These are phyloP conservation scores for Sedum album DNA, from an alignment of 164 flowering plant species.

Conservation along the genomic window DNA sequence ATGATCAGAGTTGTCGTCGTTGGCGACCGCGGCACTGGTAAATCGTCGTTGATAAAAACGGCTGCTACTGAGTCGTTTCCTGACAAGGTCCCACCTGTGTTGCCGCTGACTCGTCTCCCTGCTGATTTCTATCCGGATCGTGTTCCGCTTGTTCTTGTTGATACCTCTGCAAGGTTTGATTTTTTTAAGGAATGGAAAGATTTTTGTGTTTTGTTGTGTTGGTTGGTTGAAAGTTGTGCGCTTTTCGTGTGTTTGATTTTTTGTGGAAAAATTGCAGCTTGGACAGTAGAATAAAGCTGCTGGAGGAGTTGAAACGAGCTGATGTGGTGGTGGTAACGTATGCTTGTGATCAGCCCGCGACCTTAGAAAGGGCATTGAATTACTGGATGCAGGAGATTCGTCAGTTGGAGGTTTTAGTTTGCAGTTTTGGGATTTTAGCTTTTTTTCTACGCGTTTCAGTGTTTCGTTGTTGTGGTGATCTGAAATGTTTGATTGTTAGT, in stretches of 20 bases:
- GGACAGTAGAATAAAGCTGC: conserved; percentile 51
- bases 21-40: conserved; percentile 6
- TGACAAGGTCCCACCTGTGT: neutral
- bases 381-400: conserved; percentile 93
- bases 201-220: neutral
- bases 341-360: conserved; percentile 76
- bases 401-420: conserved; percentile 50
- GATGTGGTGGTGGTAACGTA: conserved; percentile 95
- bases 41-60: neutral
- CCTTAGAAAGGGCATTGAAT: conserved; percentile 59
- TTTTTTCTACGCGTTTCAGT: neutral
- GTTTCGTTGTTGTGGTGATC: neutral
- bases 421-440: neutral
- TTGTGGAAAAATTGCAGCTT: conserved; percentile 22
- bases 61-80: conserved; percentile 6
- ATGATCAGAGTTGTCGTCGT: conserved; percentile 5
- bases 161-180: conserved; percentile 6
- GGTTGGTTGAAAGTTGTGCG: neutral
- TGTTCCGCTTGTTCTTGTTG: conserved; percentile 2
- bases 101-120: neutral
- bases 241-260: neutral
- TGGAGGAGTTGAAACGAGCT: conserved; percentile 67
- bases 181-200: neutral
- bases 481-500: conserved; percentile 16
- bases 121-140: conserved; percentile 9